These are phyloP conservation scores for Paracoccidioides brasiliensis DNA, from an alignment of 2,329 filamentous ascomycete genomes.

Conservation along the genomic window DNA sequence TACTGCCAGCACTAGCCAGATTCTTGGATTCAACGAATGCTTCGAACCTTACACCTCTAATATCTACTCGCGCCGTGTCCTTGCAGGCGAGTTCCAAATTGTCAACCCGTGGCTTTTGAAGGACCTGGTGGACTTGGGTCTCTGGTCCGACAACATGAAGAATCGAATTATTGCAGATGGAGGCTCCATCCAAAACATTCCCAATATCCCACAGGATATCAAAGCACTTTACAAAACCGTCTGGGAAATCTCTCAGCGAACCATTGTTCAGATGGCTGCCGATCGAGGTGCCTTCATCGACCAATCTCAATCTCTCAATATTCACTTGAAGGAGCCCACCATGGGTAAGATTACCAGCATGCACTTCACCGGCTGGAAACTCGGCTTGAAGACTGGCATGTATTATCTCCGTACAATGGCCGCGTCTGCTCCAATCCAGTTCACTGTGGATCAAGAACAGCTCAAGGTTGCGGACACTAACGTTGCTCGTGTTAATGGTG, in stretches of 20 bases:
- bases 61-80: slow-evolving; percentile 96
- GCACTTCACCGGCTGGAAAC: slow-evolving; percentile 99
- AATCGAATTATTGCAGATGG: slow-evolving; percentile 98
- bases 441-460: slow-evolving; percentile 95
- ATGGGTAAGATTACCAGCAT: slow-evolving; percentile 99
- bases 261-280: slow-evolving; percentile 92
- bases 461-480: slow-evolving; percentile 77
- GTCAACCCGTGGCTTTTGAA: slow-evolving; percentile 98
- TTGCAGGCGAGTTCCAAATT: slow-evolving; percentile 97
- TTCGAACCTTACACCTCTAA: slow-evolving; percentile 99
- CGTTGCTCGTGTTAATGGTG: slow-evolving; percentile 47
- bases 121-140: slow-evolving; percentile 91
- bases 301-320: slow-evolving; percentile 97
- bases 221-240: slow-evolving; percentile 99
- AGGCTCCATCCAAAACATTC: slow-evolving; percentile 91
- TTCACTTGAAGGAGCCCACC: slow-evolving; percentile 97
- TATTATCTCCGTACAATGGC: slow-evolving; percentile 99
- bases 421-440: slow-evolving; percentile 91
- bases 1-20: slow-evolving; percentile 92
- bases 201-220: slow-evolving; percentile 90
- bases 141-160: slow-evolving; percentile 99
- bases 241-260: slow-evolving; percentile 96
- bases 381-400: slow-evolving; percentile 99
- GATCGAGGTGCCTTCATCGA: slow-evolving; percentile 98
- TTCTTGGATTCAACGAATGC: slow-evolving; percentile 98